Evolutionary conservation across 1,139 yeast species (phyloP), one percentile per base, ranked within the genome.

Genomic region (Kluyveromyces marxianus): DNA sequence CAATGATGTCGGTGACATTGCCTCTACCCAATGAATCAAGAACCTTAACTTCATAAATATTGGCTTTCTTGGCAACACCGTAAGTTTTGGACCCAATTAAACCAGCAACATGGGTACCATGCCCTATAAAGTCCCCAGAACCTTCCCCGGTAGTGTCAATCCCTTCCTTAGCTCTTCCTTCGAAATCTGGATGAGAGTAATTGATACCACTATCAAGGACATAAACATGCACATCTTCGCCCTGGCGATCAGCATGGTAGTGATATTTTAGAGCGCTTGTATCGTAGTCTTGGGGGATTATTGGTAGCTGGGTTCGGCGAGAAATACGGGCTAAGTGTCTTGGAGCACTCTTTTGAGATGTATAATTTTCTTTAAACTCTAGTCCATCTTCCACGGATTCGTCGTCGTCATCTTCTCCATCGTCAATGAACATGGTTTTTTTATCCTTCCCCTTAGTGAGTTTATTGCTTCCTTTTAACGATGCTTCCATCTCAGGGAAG

Each of bases 61-160:
- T 70, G 7, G 75, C 81, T 25, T 74, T 65, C 57, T 89, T 89
- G 7, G 96, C 85, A 0, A 85, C 95, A 0, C 97, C 96, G 62
- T 71, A 88, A 0, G 82, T 77, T 35, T 62, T 65, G 0, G 96
- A 85, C 0, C 94, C 96, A 37, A 87, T 75, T n/a, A 88, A 65
- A 0, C 97, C 96, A 0, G 96, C 95, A 2, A 88, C 95, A 64
- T 89, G 96, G 0, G 96, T 87, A 2, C 75, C 81, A 59, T 85
- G 94, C 0, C 94, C 92, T 57, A 81, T 81, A 6, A 58, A 54
- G 57, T 83, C 92, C 0, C 84, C 83, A 0, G 67, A 56, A 0
- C 81, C 86, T 60, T 78, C 84, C 0, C 69, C 71, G 0, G 86
- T 79, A 48, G 79, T 75, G 57, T 82, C 87, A n/a, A 60, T 69